These are phyloP conservation scores for Trypanosomatidae sp. DNA, from an alignment of 208 protist genomes.

Conservation along the genomic window DNA sequence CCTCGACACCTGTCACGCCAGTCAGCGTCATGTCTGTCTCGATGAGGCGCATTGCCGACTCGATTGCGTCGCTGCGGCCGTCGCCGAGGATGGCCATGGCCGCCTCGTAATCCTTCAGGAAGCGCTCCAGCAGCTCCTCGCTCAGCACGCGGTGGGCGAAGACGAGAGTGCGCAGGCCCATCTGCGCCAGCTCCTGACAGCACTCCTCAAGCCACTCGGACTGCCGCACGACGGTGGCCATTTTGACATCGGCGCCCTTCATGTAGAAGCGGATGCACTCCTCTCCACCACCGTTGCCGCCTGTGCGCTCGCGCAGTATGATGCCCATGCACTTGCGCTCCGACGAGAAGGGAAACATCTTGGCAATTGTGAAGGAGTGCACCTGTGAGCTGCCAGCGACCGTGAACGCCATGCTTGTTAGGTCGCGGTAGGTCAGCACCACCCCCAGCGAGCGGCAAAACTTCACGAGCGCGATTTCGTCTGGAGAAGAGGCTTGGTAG, in stretches of 20 bases:
- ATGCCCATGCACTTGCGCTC: conserved; percentile 99
- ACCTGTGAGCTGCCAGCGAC: conserved; percentile 26
- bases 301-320: conserved; percentile 78
- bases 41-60: conserved; percentile 75
- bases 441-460: conserved; percentile 89
- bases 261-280: conserved; percentile 83
- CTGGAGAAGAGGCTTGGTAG: conserved; percentile 94
- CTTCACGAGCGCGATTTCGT: conserved; percentile 96
- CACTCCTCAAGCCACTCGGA: conserved; percentile 97
- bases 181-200: conserved; percentile 95
- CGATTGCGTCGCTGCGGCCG: conserved; percentile 53
- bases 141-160: conserved; percentile 84
- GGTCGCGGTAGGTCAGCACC: conserved; percentile 50
- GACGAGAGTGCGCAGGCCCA: conserved; percentile 95
- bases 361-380: conserved; percentile 92
- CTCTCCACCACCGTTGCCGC: neutral
- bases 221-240: conserved; percentile 82
- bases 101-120: conserved; percentile 57
- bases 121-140: conserved; percentile 84
- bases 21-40: conserved; percentile 92
- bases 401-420: conserved; percentile 51
- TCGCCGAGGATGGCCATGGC: conserved; percentile 57
- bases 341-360: conserved; percentile 98
- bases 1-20: conserved; percentile 97
- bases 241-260: conserved; percentile 96